A percentile compares a stretch with the other conserved stretches of the same genome.
Evolutionary conservation across 345 rosid genomes (phyloP).

Genomic region (Brassica nigra): DNA sequence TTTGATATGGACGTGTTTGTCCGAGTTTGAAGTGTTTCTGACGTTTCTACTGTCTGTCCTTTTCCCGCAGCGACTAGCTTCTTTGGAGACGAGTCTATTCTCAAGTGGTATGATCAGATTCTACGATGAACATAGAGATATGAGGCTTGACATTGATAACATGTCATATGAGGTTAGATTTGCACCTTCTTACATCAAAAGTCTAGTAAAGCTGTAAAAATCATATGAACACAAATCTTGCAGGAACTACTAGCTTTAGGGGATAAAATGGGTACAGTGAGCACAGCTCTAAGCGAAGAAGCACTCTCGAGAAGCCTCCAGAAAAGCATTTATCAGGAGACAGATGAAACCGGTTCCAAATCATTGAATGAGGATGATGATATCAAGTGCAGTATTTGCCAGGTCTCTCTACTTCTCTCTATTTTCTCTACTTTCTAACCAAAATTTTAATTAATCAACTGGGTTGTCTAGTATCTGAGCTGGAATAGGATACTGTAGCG

Average conservation of each 20-base stretch:
- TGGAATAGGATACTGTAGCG: background rate
- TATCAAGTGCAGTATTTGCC: constrained; percentile 87
- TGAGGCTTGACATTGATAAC: constrained; percentile 96
- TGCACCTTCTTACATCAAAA: background rate
- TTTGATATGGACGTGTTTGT: constrained; percentile 28
- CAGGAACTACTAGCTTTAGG: constrained; percentile 95
- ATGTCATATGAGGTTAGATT: constrained; percentile 93
- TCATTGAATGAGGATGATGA: constrained; percentile 40
- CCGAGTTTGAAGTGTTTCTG: constrained; percentile 7
- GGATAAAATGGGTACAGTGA: constrained; percentile 93
- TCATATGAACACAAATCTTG: constrained; percentile 19
- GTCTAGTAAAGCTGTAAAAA: constrained; percentile 8
- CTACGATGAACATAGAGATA: constrained; percentile 83
- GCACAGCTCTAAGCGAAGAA: constrained; percentile 93
- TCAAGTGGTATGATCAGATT: constrained; percentile 61
- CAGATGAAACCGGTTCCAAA: constrained; percentile 33
- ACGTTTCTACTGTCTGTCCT: background rate
- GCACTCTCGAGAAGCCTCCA: constrained; percentile 65
- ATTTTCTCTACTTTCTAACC: background rate
- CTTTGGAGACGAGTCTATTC: constrained; percentile 73
- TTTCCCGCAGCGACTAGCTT: constrained; percentile 70
- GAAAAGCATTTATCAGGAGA: constrained; percentile 52
- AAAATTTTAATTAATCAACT: background rate
- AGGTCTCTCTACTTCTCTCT: constrained; percentile 47
- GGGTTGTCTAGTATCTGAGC: background rate